Percentiles rank a stretch among this genome's conserved stretches.
phyloP scores from a whole-genome alignment of 169 alveolate species.

The Eimeria mitis region DNA sequence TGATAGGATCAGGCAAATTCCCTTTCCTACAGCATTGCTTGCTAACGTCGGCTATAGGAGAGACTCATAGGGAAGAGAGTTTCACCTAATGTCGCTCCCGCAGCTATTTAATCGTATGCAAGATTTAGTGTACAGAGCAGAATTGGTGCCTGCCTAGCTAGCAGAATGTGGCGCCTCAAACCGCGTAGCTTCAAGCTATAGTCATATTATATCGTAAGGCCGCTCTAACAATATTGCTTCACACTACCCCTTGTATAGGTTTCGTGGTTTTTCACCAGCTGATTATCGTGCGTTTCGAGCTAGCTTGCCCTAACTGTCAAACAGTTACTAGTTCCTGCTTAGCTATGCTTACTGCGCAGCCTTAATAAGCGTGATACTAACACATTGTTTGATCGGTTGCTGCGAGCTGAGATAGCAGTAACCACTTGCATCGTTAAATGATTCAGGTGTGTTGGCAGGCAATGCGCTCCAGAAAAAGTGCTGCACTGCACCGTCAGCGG shows the following conservation, averaged over 20 bases:
- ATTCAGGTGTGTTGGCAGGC: background rate
- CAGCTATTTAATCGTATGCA: too few relatives aligned
- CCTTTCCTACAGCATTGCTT: too few relatives aligned
- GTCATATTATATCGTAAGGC: too few relatives aligned
- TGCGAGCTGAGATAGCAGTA: background rate
- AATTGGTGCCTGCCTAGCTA: too few relatives aligned
- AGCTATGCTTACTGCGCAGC: background rate
- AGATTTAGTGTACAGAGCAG: too few relatives aligned
- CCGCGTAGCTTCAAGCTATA: too few relatives aligned
- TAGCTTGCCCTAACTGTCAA: background rate
- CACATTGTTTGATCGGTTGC: background rate
- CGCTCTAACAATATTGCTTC: too few relatives aligned
- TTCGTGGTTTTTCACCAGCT: background rate
- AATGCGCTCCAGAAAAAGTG: background rate
- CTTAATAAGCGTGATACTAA: background rate
- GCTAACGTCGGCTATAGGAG: too few relatives aligned
- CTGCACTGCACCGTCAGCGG: background rate
- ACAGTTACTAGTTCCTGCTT: background rate
- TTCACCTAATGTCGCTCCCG: too few relatives aligned
- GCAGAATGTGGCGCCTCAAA: too few relatives aligned
- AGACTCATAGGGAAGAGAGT: too few relatives aligned
- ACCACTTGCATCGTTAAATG: background rate
- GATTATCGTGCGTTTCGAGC: background rate
- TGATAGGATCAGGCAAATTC: too few relatives aligned
- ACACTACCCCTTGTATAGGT: background rate